phyloP scores from a whole-genome alignment of 345 rosid genomes.

The Gossypium herbaceum region DNA sequence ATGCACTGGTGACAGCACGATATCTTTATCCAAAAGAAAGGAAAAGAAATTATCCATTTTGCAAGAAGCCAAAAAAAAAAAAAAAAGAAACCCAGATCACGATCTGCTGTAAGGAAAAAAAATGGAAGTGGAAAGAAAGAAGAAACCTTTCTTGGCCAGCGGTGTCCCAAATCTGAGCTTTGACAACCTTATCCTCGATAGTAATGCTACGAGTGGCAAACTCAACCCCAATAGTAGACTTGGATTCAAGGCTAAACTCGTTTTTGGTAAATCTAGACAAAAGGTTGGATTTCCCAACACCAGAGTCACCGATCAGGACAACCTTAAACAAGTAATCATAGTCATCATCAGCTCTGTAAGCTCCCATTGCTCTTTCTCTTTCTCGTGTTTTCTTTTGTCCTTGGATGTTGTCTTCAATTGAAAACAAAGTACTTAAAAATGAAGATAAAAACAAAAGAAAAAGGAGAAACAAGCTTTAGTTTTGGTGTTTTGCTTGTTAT shows the following conservation, averaged over 20 bases:
- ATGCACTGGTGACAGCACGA: slow-evolving; percentile 89
- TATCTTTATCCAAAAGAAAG: slow-evolving; percentile 31
- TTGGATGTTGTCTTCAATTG: neutral
- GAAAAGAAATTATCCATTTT: neutral
- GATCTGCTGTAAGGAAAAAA: neutral
- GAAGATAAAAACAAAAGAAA: neutral
- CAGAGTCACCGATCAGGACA: slow-evolving; percentile 78
- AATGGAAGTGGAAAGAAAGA: neutral
- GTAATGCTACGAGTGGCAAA: slow-evolving; percentile 73
- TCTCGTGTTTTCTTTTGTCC: neutral
- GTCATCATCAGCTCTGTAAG: slow-evolving; percentile 58
- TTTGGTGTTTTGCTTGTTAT: neutral
- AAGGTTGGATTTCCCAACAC: slow-evolving; percentile 78
- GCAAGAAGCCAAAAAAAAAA: neutral
- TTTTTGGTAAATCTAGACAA: slow-evolving; percentile 68
- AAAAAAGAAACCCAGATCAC: neutral
- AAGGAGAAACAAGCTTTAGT: slow-evolving; percentile 1
- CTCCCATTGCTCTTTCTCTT: slow-evolving; percentile 33
- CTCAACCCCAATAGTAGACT: slow-evolving; percentile 84
- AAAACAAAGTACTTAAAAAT: neutral
- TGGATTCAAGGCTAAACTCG: slow-evolving; percentile 76
- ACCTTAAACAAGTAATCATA: slow-evolving; percentile 71
- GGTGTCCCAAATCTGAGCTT: slow-evolving; percentile 95
- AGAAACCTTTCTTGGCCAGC: slow-evolving; percentile 83
- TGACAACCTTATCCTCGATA: slow-evolving; percentile 66